These are phyloP conservation scores for Coemansia sp. DNA, from an alignment of 192 early-diverging fungal genomes.

Conservation along the genomic window DNA sequence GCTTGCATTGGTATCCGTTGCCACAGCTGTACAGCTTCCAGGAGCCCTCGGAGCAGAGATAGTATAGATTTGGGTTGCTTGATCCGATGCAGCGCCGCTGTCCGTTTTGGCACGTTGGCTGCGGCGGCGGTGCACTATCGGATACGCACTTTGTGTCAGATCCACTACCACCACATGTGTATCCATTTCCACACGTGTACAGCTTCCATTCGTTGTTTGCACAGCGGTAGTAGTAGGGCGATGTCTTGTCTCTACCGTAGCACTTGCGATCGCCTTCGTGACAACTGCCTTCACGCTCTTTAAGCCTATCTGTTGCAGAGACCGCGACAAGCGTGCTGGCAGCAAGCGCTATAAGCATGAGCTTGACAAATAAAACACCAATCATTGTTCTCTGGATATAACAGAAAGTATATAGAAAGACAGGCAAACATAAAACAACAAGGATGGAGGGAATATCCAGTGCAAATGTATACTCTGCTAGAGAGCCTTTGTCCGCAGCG, in stretches of 20 bases:
- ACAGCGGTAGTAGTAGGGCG: conserved; percentile 42
- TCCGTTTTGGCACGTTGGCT: conserved; percentile 29
- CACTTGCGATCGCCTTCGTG: conserved; percentile 37
- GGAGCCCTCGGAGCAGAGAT: conserved; percentile 32
- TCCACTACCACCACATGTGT: conserved; percentile 22
- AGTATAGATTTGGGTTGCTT: conserved; percentile 34
- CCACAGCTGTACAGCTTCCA: conserved; percentile 50
- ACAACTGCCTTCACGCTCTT: conserved; percentile 13
- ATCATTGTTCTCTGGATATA: not conserved
- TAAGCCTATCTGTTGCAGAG: conserved; percentile 4
- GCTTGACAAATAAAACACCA: not conserved
- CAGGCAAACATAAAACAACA: not conserved
- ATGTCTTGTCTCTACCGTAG: conserved; percentile 24
- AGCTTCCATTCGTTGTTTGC: conserved; percentile 28
- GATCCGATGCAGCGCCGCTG: conserved; percentile 38
- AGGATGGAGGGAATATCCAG: not conserved
- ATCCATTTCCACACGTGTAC: conserved; percentile 47
- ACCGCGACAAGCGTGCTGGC: not conserved
- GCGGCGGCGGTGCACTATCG: conserved; percentile 3
- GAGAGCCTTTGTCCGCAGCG: not conserved
- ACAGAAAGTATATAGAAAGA: not conserved
- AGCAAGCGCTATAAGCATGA: conserved; percentile 1
- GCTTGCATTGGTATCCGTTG: conserved; percentile 38
- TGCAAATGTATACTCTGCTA: too few relatives aligned
- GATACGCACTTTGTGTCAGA: conserved; percentile 21